Evolutionary conservation across 306 rosid genomes (phyloP).

Genomic region (Neltuma alba): DNA sequence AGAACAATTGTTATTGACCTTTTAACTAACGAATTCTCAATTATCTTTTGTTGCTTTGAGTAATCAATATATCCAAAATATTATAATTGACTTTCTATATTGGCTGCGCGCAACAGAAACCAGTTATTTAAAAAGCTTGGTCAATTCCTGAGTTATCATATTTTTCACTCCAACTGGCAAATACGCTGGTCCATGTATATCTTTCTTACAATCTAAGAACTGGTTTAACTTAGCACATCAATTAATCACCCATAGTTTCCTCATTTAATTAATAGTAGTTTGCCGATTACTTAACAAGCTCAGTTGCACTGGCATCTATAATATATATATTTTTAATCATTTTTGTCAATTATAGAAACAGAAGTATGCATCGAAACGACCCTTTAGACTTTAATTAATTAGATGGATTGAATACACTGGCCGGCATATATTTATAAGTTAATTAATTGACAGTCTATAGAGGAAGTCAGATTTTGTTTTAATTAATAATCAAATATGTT

Average conservation of each 20-base stretch:
- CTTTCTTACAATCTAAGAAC: slow-evolving; percentile 14
- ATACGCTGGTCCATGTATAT: slow-evolving; percentile 8
- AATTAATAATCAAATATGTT: not conserved
- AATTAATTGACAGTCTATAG: not conserved
- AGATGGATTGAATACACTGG: not conserved
- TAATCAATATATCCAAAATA: not conserved
- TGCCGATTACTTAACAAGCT: not conserved
- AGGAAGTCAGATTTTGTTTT: not conserved
- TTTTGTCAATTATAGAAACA: slow-evolving; percentile 9
- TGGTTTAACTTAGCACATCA: not conserved
- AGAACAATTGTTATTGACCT: not conserved
- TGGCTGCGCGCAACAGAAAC: slow-evolving; percentile 34
- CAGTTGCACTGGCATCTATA: not conserved
- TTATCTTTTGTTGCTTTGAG: not conserved
- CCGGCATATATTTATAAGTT: not conserved
- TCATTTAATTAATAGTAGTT: not conserved
- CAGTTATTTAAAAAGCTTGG: slow-evolving; percentile 3
- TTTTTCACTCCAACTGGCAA: slow-evolving; percentile 4
- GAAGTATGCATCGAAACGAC: not conserved
- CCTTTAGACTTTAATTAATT: not conserved
- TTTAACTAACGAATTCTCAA: not conserved
- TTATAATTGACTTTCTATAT: slow-evolving; percentile 28
- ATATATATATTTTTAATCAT: not conserved
- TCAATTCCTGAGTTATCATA: slow-evolving; percentile 27
- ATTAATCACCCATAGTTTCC: not conserved